Base-by-base conservation (phyloP, 441 rosid species). In the Corymbia calophylla region DNA sequence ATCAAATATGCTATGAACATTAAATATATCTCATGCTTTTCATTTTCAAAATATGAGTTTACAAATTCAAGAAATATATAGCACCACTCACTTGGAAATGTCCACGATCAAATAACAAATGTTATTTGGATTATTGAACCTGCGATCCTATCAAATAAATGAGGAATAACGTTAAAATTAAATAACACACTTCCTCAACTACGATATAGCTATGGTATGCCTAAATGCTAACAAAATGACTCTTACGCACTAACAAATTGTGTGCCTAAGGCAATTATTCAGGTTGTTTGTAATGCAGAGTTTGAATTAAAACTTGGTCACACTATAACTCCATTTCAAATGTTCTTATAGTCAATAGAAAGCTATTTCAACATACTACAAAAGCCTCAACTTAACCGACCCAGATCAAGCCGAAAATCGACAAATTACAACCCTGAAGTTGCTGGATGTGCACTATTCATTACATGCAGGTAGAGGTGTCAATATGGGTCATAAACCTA, bases 121-220 rank as follows among this genome's bases (percentile, higher is more conserved):
- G 0, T 56, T 56, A 56, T 13, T 56, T 29, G 25, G 25, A 56
- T 56, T 2, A 0, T 56, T 0, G 13, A 56, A 23, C 6, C 25
- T 21, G 29, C 2, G 6, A 6, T 56, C 62, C 6, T 56, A 56
- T 56, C 62, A 56, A 56, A 56, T 56, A 23, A 56, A 6, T 0
- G 13, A 56, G 62, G 25, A 56, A 56, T 13, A 56, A 56, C 29
- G 23, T 56, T 23, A 56, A 56, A 56, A 23, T 56, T 23, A 1
- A 56, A 13, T 1, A 56, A 56, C 29, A 23, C 0, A 0, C 13
- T 23, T 21, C 62, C 62, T 56, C 62, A 56, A 21, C 25, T 23
- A 56, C 25, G 27, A 56, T 23, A 56, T 5, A 2, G 39, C 39
- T 35, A 35, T 35, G 62, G 29, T 56, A 23, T 8, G 27, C 29